A percentile compares a stretch with the other conserved stretches of the same genome.
Evolutionary conservation across 2,329 filamentous ascomycete species (phyloP).

Genomic region (Calycina marina): DNA sequence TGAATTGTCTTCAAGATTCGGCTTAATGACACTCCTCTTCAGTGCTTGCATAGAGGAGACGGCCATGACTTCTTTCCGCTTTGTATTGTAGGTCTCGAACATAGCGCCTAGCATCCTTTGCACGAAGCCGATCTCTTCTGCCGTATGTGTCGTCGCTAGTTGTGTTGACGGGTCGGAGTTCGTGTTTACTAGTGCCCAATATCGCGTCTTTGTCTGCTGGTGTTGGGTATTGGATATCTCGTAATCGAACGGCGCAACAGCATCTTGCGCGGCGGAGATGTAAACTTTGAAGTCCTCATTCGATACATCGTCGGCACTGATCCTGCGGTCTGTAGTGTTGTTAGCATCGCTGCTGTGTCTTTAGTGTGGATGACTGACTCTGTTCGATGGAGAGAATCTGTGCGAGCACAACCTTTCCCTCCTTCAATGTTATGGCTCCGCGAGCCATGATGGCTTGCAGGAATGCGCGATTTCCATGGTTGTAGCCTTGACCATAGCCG

Average conservation of each 20-base stretch:
- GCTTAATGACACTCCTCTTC: constrained; percentile 48
- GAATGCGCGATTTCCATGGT: constrained; percentile 68
- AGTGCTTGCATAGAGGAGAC: constrained; percentile 66
- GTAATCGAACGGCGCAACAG: constrained; percentile 68
- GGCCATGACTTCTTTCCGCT: constrained; percentile 68
- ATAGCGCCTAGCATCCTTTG: constrained; percentile 80
- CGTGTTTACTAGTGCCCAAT: constrained; percentile 79
- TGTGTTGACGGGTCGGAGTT: constrained; percentile 76
- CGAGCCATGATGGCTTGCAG: constrained; percentile 76
- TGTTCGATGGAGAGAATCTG: constrained; percentile 46
- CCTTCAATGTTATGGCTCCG: constrained; percentile 59
- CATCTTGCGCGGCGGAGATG: constrained; percentile 54
- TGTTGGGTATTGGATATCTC: constrained; percentile 67
- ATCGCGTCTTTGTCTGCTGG: constrained; percentile 49
- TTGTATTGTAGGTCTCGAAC: constrained; percentile 79
- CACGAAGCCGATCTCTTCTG: constrained; percentile 81
- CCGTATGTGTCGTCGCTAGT: constrained; percentile 63
- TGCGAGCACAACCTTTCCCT: constrained; percentile 62
- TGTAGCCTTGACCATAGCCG: constrained; percentile 11
- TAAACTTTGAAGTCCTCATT: constrained; percentile 53
- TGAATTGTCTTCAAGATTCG: constrained; percentile 18
- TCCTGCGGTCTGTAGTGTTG: constrained; percentile 27
- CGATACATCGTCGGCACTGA: constrained; percentile 48
- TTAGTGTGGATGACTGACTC: constrained; percentile 7
- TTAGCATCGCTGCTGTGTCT: not conserved